Base-by-base conservation (phyloP, 805 yeast genomes). In the Lipomyces japonicus region DNA sequence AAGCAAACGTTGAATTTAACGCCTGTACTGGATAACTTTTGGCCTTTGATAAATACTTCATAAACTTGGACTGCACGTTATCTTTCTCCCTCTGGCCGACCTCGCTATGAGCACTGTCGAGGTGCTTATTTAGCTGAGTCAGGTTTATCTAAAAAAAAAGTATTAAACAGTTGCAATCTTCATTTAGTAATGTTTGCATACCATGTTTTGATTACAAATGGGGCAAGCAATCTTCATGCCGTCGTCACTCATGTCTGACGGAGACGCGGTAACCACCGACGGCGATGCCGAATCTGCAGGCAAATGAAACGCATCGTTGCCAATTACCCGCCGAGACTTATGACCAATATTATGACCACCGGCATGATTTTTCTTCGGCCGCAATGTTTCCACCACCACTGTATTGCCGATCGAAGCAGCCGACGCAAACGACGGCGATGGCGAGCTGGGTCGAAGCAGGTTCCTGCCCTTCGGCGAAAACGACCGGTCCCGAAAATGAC, bases 21-120 rank as follows among this genome's bases (percentile, higher is more conserved):
- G 58, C 58, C 25, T 53, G 58, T 56, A 37, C 71, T 64, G 39
- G 68, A n/a, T 70, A 58, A 45, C 66, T 72, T 22, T 65, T 64
- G 10, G 73, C 75, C 42, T 65, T 70, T 30, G 65, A 74, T 31
- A 68, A 68, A 32, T 70, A 67, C 55, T 69, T 70, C 57, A 64
- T 65, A 50, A 73, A 65, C 80, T 80, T 75, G 18, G 72, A 66
- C 50, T 66, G 67, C 36, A 75, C 70, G 16, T 68, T 69, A 28
- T 71, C 76, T 24, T 64, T 62, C 19, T 50, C 46, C 24, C 46
- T 62, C 32, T 36, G 46, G 26, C 61, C 66, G 31, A 54, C 68
- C 34, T 68, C 67, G 1, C 71, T 68, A 63, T 87, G 96, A 6
- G 67, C 76, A 50, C 77, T 83, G 63, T 88, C 95, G 24, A 87